Evolutionary conservation across 768 basidiomycete genomes (phyloP).

Genomic region (Boletellus emodensis): DNA sequence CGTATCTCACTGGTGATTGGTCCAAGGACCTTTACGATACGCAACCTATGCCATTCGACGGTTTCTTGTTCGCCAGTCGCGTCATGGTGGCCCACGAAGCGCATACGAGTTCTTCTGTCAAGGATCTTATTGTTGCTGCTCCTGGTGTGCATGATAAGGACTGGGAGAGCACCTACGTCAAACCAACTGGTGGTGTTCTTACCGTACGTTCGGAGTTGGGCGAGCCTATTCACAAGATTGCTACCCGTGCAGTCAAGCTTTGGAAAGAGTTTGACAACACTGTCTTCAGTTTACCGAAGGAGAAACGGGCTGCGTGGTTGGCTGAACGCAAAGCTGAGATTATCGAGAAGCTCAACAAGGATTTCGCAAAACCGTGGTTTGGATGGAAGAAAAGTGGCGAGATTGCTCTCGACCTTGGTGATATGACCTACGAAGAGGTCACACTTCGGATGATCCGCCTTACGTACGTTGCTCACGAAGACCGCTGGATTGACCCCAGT

Average conservation of each 20-base stretch:
- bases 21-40: constrained; percentile 72
- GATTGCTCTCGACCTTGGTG: constrained; percentile 79
- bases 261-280: constrained; percentile 99
- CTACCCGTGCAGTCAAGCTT: constrained; percentile 92
- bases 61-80: constrained; percentile 92
- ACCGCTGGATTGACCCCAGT: constrained; percentile 89
- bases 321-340: constrained; percentile 83
- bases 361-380: constrained; percentile 98
- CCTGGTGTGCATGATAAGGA: constrained; percentile 84
- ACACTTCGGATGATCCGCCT: constrained; percentile 86
- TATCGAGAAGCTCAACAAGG: constrained; percentile 86
- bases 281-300: constrained; percentile 92
- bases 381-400: constrained; percentile 91
- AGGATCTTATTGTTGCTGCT: constrained; percentile 94
- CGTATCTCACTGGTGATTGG: constrained; percentile 97
- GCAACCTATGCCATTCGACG: constrained; percentile 98
- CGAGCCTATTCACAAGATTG: constrained; percentile 99
- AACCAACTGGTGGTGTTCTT: constrained; percentile 92
- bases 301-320: constrained; percentile 90
- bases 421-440: constrained; percentile 99
- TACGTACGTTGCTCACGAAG: constrained; percentile 91
- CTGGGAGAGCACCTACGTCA: constrained; percentile 94
- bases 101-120: constrained; percentile 90
- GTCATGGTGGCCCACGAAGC: constrained; percentile 99
- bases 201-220: constrained; percentile 97